phyloP scores from a whole-genome alignment of 768 basidiomycete genomes.

The Trametes gibbosa region DNA sequence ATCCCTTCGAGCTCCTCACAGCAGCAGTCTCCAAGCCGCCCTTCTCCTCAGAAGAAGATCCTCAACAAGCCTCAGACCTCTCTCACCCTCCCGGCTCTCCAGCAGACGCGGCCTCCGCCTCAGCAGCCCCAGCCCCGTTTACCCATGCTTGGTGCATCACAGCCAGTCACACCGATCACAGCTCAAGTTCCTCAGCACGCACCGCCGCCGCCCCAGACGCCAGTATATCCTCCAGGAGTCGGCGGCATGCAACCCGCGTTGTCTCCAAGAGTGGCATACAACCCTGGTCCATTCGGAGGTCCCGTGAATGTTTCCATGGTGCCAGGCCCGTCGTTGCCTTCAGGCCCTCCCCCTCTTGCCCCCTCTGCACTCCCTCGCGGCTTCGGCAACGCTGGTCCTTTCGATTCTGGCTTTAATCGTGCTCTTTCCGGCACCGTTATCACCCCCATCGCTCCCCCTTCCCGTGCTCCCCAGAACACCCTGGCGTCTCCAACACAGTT shows the following conservation, averaged over 20 bases:
- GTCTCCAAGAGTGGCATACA: conserved; percentile 54
- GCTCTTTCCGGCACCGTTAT: conserved; percentile 31
- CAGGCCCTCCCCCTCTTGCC: conserved; percentile 45
- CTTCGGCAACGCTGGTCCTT: conserved; percentile 48
- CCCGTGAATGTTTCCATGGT: conserved; percentile 28
- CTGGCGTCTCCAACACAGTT: conserved; percentile 35
- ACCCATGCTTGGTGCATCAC: conserved; percentile 34
- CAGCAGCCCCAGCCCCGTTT: conserved; percentile 37
- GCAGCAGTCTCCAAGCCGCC: conserved; percentile 42
- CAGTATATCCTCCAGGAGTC: conserved; percentile 46
- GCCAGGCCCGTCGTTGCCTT: conserved; percentile 43
- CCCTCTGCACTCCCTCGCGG: conserved; percentile 54
- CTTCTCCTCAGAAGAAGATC: conserved; percentile 58
- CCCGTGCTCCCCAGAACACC: conserved; percentile 34
- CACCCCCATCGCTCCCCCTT: conserved; percentile 33
- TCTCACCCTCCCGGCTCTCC: conserved; percentile 21
- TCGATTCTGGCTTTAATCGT: conserved; percentile 52
- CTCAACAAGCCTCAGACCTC: conserved; percentile 43
- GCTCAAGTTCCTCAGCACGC: conserved; percentile 46
- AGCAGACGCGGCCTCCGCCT: conserved; percentile 33
- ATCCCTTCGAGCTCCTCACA: conserved; percentile 48
- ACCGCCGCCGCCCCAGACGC: conserved; percentile 39
- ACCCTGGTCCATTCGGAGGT: conserved; percentile 48
- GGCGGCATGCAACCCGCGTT: conserved; percentile 46
- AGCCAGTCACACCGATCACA: conserved; percentile 49